Evolutionary conservation across 1,139 yeast genomes (phyloP).

Genomic region (Debaryomyces nepalensis): DNA sequence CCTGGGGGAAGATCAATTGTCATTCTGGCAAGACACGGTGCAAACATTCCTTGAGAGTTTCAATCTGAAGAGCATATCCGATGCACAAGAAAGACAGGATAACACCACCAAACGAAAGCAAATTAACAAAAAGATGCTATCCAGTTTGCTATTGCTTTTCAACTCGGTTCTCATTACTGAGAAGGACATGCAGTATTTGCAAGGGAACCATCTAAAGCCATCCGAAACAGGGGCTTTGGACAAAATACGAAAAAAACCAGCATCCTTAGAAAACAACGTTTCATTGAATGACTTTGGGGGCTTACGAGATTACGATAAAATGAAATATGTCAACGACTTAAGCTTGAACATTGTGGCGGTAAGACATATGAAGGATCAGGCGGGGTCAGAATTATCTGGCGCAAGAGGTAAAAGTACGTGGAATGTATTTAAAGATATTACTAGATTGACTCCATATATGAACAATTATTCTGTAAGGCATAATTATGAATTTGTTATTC

Average conservation of each 20-base stretch:
- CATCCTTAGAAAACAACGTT: constrained; percentile 15
- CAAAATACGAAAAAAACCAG: constrained; percentile 32
- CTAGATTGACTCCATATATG: constrained; percentile 22
- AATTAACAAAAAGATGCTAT: constrained; percentile 60
- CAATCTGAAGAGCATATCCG: constrained; percentile 66
- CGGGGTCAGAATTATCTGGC: constrained; percentile 28
- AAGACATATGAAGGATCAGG: constrained; percentile 25
- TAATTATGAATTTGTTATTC: constrained; percentile 51
- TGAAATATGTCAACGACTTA: constrained; percentile 59
- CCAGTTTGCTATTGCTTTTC: constrained; percentile 67
- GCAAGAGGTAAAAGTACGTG: constrained; percentile 23
- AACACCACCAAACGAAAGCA: constrained; percentile 74
- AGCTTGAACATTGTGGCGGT: constrained; percentile 73
- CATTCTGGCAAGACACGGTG: constrained; percentile 78
- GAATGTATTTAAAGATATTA: constrained; percentile 27
- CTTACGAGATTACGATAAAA: constrained; percentile 39
- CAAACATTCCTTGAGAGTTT: constrained; percentile 82
- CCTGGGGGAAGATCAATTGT: constrained; percentile 48
- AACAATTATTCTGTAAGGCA: constrained; percentile 27
- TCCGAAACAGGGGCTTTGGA: constrained; percentile 57
- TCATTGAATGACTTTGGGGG: constrained; percentile 22
- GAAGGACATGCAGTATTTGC: constrained; percentile 58
- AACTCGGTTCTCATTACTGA: constrained; percentile 75
- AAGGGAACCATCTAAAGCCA: constrained; percentile 53
- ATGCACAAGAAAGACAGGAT: constrained; percentile 72